Evolutionary conservation across 2,329 filamentous ascomycete genomes (phyloP).

Genomic region (Colletotrichum sublineola): DNA sequence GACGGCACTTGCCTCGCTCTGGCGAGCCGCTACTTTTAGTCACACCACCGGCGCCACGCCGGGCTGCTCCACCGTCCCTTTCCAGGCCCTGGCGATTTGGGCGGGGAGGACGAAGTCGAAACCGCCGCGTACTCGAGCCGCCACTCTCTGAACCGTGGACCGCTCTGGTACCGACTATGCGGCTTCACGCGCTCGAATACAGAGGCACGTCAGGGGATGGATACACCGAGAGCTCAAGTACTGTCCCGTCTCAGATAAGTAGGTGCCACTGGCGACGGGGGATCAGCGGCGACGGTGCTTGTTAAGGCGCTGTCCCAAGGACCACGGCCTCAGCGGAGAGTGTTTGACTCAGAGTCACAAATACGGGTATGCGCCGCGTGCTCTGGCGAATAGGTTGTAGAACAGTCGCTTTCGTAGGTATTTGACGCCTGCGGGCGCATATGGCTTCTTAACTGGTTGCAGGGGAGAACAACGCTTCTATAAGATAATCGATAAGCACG

Average conservation of each 20-base stretch:
- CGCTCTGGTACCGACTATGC: not conserved
- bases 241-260: conserved; percentile 1
- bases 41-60: not conserved
- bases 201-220: not conserved
- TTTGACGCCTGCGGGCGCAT: not conserved
- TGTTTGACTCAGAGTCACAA: not conserved
- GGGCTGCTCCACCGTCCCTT: not conserved
- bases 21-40: not conserved
- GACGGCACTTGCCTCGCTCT: conserved; percentile 7
- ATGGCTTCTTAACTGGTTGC: not conserved
- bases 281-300: not conserved
- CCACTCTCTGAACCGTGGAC: not conserved
- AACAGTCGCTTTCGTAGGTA: not conserved
- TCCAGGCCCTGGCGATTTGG: too few relatives aligned
- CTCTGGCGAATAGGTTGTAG: not conserved
- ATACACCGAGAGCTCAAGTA: not conserved
- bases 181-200: not conserved
- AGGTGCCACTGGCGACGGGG: not conserved
- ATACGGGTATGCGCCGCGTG: not conserved
- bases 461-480: not conserved
- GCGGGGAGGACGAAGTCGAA: too few relatives aligned
- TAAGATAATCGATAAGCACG: not conserved
- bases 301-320: not conserved
- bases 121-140: too few relatives aligned
- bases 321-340: not conserved